Conservation (phyloP, 495 filamentous ascomycete species). For the Hypoxylon subgilvum region DNA sequence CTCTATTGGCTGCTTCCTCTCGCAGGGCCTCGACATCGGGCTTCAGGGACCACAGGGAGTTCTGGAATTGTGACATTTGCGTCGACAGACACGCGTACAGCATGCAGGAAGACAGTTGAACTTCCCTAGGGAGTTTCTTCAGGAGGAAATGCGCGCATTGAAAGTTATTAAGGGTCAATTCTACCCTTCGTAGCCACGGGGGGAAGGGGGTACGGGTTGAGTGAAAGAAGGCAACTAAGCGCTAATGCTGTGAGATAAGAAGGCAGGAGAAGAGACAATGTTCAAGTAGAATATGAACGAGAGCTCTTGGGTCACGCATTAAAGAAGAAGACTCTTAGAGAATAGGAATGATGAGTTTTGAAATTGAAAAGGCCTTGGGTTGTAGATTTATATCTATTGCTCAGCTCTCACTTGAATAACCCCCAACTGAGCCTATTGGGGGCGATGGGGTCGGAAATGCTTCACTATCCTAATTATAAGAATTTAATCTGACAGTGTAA, state of each 20-base stretch:
- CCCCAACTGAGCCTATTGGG: too few species aligned
- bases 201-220: too few species aligned
- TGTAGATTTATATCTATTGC: not conserved
- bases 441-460: too few species aligned
- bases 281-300: not conserved
- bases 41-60: not conserved
- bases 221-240: too few species aligned
- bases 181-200: too few species aligned
- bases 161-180: not conserved
- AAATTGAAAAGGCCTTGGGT: not conserved
- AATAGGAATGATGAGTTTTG: not conserved
- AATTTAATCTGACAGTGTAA: too few species aligned
- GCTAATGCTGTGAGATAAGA: too few species aligned
- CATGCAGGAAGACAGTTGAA: constrained; percentile 1
- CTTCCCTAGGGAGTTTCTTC: not conserved
- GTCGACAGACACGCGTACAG: not conserved
- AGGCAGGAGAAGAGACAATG: not conserved
- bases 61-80: too few species aligned
- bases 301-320: not conserved
- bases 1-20: not conserved
- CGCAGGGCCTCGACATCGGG: not conserved
- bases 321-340: not conserved
- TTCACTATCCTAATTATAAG: too few species aligned
- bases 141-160: not conserved
- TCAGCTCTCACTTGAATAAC: too few species aligned